Evolutionary conservation across 495 filamentous ascomycete genomes (phyloP).

Genomic region (Penicillium pulvis): DNA sequence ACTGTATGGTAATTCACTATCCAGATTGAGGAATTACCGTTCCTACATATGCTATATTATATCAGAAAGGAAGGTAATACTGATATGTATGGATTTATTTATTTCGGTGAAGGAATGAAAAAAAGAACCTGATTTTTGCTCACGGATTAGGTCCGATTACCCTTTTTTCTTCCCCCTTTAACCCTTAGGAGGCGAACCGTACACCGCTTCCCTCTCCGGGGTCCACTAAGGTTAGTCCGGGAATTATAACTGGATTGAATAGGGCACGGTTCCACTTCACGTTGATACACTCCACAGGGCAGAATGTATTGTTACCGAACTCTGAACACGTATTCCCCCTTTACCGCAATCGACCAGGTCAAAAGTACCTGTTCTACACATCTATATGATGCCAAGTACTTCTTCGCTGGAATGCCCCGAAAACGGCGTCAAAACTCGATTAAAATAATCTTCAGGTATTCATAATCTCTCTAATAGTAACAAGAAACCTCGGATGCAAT

Average conservation of each 20-base stretch:
- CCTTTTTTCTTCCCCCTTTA: slow-evolving; percentile 1
- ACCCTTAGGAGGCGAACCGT: slow-evolving; percentile 1
- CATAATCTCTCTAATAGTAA: background rate
- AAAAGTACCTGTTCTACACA: background rate
- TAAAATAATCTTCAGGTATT: background rate
- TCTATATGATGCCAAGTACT: background rate
- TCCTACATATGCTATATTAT: too few species aligned
- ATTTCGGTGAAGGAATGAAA: background rate
- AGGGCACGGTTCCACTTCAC: background rate
- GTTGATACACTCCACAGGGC: too few species aligned
- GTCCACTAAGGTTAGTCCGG: slow-evolving; percentile 1
- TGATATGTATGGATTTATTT: background rate
- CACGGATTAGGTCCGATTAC: background rate
- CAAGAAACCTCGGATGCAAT: background rate
- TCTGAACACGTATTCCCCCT: slow-evolving; percentile 16
- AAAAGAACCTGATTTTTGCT: background rate
- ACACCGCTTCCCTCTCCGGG: slow-evolving; percentile 15
- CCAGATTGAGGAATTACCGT: too few species aligned
- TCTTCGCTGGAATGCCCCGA: background rate
- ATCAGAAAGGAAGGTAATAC: too few species aligned
- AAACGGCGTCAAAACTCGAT: background rate
- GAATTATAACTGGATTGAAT: background rate
- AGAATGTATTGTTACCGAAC: slow-evolving; percentile 13
- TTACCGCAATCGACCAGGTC: background rate
- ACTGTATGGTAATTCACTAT: too few species aligned